These are phyloP conservation scores for Nakazawaea wickerhamii DNA, from an alignment of 805 yeast genomes.

Conservation along the genomic window DNA sequence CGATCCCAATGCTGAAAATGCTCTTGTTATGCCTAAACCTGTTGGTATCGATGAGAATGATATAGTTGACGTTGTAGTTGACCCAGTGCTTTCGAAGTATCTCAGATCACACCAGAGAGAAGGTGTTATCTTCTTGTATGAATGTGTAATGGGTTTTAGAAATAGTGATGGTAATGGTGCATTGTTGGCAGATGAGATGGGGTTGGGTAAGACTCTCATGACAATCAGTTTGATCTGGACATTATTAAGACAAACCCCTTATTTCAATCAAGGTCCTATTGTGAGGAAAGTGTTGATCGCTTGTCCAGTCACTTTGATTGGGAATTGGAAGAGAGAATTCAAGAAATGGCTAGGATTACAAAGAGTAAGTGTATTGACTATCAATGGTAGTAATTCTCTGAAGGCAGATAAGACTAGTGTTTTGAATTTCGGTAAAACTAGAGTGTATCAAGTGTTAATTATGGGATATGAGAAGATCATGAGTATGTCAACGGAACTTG, in stretches of 20 bases:
- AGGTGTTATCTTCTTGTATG: conserved; percentile 78
- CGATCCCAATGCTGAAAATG: conserved; percentile 30
- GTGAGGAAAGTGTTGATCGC: conserved; percentile 66
- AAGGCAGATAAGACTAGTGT: conserved; percentile 52
- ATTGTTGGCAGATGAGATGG: conserved; percentile 95
- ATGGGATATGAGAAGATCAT: conserved; percentile 84
- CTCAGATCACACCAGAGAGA: conserved; percentile 85
- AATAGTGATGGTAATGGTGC: conserved; percentile 59
- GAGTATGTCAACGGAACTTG: conserved; percentile 45
- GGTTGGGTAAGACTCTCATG: conserved; percentile 85
- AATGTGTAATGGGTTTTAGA: conserved; percentile 70
- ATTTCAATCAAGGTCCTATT: conserved; percentile 27
- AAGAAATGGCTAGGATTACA: conserved; percentile 77
- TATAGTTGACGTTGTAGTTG: conserved; percentile 48
- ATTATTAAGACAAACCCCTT: conserved; percentile 60
- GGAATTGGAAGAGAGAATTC: conserved; percentile 87
- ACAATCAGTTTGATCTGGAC: conserved; percentile 85
- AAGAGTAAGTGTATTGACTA: conserved; percentile 59
- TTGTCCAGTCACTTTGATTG: conserved; percentile 86
- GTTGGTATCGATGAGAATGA: conserved; percentile 17
- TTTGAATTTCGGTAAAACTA: conserved; percentile 56
- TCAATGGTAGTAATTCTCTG: conserved; percentile 43
- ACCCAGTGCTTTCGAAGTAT: conserved; percentile 44
- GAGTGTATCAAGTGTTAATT: conserved; percentile 76
- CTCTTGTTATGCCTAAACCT: conserved; percentile 36